Base-by-base conservation (phyloP, 345 rosid genomes). In the Kernera saxatilis region DNA sequence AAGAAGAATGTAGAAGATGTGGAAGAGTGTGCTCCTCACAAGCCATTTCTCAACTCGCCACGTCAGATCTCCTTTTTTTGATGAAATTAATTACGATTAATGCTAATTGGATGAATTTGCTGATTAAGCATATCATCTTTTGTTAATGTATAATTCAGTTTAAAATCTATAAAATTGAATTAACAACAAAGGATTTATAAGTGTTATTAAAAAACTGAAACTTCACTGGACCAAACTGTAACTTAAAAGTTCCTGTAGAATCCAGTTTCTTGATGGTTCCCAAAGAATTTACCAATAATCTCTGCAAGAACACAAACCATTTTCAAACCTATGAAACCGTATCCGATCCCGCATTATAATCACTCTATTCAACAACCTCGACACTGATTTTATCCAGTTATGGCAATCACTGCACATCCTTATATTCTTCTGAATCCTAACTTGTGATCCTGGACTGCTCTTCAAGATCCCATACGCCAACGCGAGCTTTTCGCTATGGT, bases 371-470 rank as follows among this genome's bases (percentile, higher is more conserved):
- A 88, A 74, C 35, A 87, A 37, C 75, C 73, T 82, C 0, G 97
- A 87, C 45, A 88, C 86, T 59, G 81, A 40, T 71, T 87, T 93
- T 51, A 88, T 80, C 97, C 90, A 90, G 69, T 37, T 73, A 67
- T 93, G 95, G 62, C 98, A 90, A 78, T 93, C 97, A 70, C 77
- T 63, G 60, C 97, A 93, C 56, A 93, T 84, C 44, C 96, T 63
- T 35, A 90, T 85, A 75, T 90, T 93, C 81, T 90, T 93, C 43
- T 87, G 82, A 45, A 93, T 77, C 67, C 83, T 80, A 51, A 93
- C 71, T 21, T 87, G 84, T 7, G 85, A 73, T 65, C 85, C 87
- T n/a, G 95, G 91, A 70, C 83, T 78, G 30, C 85, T 82, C 80
- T 86, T 92, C 67, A 92, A 77, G 63, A 90, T 81, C 37, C 80